These are phyloP conservation scores for Euphorbia tirucalli DNA, from an alignment of 345 rosid species.

Conservation along the genomic window DNA sequence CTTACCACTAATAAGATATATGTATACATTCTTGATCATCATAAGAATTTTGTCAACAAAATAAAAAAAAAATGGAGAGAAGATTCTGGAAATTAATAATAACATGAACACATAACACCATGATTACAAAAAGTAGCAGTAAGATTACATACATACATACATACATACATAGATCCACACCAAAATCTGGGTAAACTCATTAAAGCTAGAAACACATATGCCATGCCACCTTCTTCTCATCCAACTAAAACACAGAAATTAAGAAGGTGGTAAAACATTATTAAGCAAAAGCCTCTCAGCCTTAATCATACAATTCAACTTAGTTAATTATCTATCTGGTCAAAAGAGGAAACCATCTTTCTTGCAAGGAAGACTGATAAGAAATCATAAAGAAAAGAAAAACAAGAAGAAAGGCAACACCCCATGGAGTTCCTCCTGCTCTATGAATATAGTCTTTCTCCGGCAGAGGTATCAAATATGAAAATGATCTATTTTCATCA, in stretches of 20 bases:
- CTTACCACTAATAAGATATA: no score
- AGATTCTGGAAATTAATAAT: no score
- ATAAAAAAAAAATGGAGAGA: no score
- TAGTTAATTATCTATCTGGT: background rate
- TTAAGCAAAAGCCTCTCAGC: background rate
- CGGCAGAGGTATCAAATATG: conserved; percentile 31
- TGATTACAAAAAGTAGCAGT: background rate
- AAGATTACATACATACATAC: background rate
- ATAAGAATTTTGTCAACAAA: no score
- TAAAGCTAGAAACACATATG: no score
- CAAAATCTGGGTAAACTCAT: no score
- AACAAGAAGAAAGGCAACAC: conserved; percentile 51
- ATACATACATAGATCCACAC: no score
- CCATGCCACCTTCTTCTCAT: no score
- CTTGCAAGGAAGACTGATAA: conserved; percentile 50
- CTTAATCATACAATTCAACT: background rate
- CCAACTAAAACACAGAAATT: no score
- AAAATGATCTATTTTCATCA: conserved; percentile 24
- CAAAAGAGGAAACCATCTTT: conserved; percentile 55
- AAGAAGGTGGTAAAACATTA: background rate
- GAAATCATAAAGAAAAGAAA: conserved; percentile 54
- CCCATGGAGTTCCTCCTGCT: conserved; percentile 62
- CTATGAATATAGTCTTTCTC: conserved; percentile 45
- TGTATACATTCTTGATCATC: no score
- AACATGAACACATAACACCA: no score